Base-by-base conservation (phyloP, 2,329 filamentous ascomycete species). In the Talaromyces sp. region DNA sequence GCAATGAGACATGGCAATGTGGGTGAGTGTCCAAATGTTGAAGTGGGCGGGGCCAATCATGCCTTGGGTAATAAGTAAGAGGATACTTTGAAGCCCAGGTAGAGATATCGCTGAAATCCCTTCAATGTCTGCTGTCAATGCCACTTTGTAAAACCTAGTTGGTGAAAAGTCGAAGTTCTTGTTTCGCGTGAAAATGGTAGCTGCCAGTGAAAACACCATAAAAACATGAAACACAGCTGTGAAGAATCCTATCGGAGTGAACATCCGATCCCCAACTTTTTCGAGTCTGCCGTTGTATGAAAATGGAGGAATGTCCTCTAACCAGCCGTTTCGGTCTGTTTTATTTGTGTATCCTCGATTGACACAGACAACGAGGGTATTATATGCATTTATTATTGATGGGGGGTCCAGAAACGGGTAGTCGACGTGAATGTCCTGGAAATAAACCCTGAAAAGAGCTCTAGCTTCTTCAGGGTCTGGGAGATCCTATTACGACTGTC, bases 1-100 rank as follows among this genome's bases (percentile, higher is more conserved):
- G 26, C 71, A 73, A 59, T 77, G 70, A 1, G 75, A 73, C 62
- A 75, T 70, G 5, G 71, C 74, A 52, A 76, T 63, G 56, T 77
- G 72, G 0, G 66, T 64, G 4, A 76, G 59, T 0, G 74, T 76
- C 73, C 74, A 77, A 0, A 76, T 66, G 52, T 76, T 73, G 7
- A 72, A 60, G 31, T 71, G 72, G 1, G 69, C 70, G 0, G 73
- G 75, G 0, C 68, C 71, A 4, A 73, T 64, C 55, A 76, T 66
- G 50, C 72, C 70, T 55, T 75, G 71, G 0, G 71, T 65, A 2
- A 68, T 64, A 3, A 76, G 62, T 27, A 73, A 63, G 7, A 76
- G 60, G 14, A 71, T 58, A 1, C 68, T 68, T 43, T 77, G 75
- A 7, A 76, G 64, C 2, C 69, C 68, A 0, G 70, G 59, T 1